These are phyloP conservation scores for Aspergillus cavernicola DNA, from an alignment of 495 filamentous ascomycete genomes.

Conservation along the genomic window DNA sequence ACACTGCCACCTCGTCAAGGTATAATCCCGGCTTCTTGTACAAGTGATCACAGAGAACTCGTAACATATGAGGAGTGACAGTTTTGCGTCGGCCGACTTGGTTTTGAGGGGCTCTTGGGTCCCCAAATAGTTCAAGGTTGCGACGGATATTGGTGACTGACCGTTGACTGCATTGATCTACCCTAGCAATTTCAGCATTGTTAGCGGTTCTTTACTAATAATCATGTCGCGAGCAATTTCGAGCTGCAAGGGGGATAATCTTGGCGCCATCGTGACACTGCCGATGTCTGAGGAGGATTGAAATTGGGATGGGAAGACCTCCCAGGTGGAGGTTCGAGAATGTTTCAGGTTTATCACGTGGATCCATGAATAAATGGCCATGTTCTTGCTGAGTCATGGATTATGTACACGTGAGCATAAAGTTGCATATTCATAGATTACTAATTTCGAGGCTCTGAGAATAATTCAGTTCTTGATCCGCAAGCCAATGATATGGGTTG, in stretches of 20 bases:
- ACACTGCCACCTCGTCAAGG: slow-evolving; percentile 2
- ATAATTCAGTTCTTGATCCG: too few relatives aligned
- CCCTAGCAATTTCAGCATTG: slow-evolving; percentile 3
- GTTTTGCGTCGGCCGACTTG: not conserved
- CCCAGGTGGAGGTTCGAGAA: too few relatives aligned
- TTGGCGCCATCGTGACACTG: not conserved
- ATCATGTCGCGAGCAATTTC: slow-evolving; percentile 2
- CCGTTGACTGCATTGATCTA: slow-evolving; percentile 2
- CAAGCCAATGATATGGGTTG: not conserved
- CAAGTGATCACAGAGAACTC: not conserved
- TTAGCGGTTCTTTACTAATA: not conserved
- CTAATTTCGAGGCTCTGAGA: not conserved
- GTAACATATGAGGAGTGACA: not conserved
- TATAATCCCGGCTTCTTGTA: not conserved
- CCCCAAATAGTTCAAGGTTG: not conserved
- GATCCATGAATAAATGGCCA: not conserved
- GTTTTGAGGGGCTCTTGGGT: not conserved
- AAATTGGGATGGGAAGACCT: too few relatives aligned
- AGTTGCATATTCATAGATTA: not conserved
- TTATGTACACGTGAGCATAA: not conserved
- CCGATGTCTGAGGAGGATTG: not conserved
- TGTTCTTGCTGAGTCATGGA: not conserved
- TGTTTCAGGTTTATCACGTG: not conserved
- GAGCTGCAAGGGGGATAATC: slow-evolving; percentile 1
- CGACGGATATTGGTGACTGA: slow-evolving; percentile 2